These are phyloP conservation scores for Oxyria digyna DNA, from an alignment of 148 eudicot genomes.

Conservation along the genomic window DNA sequence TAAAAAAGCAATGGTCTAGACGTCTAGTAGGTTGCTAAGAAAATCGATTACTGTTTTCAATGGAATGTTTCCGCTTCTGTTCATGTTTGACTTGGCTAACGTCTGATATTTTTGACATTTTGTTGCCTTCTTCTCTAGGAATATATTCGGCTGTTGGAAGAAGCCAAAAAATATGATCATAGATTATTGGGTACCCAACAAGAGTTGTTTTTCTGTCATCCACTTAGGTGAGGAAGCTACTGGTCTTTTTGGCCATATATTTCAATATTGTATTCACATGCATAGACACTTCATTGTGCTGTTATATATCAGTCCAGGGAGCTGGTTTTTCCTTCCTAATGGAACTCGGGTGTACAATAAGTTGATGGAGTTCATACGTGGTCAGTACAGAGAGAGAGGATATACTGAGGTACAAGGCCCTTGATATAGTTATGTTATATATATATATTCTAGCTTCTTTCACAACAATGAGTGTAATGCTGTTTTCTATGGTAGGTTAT, in stretches of 20 bases:
- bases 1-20: not conserved
- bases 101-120: not conserved
- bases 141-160: conserved; percentile 64
- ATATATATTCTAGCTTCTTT: not conserved
- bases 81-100: not conserved
- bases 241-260: not conserved
- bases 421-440: not conserved
- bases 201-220: conserved; percentile 94
- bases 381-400: conserved; percentile 77
- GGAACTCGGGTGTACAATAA: conserved; percentile 88
- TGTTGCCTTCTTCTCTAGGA: conserved; percentile 38
- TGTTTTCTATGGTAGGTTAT: conserved; percentile 42
- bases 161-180: conserved; percentile 96
- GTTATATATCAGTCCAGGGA: conserved; percentile 67
- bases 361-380: conserved; percentile 66
- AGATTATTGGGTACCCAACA: conserved; percentile 74
- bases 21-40: not conserved
- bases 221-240: conserved; percentile 52
- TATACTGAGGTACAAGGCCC: conserved; percentile 60
- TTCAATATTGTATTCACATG: not conserved
- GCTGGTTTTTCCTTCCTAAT: conserved; percentile 88
- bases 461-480: conserved; percentile 5
- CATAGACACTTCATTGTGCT: not conserved
- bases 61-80: not conserved
- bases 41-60: not conserved